Base-by-base conservation (phyloP, 345 rosid species). In the Excoecaria cochinchinensis region DNA sequence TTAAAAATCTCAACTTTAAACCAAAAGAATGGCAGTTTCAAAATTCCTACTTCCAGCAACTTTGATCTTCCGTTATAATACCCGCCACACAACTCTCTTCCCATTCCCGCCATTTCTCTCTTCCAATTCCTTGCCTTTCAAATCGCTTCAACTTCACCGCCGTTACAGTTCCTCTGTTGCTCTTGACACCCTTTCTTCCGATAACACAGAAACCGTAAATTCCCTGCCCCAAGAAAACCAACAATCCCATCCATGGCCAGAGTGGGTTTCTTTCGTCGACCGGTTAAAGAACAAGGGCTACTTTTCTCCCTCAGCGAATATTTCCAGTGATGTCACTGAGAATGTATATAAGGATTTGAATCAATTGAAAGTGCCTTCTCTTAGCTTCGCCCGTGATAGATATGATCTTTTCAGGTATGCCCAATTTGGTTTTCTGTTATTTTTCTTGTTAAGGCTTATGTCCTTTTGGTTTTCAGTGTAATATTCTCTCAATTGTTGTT, bases 341-440 rank as follows among this genome's bases (percentile, higher is more conserved):
- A 58, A 19, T 50, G 38, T 83, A 39, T 94, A 91, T 61, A 85
- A 71, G 72, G 92, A 92, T 51, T 75, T 91, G 84, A 84, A 80
- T 76, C 76, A 85, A 36, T 71, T 92, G 15, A 95, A 90, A 77
- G 91, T 88, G 40, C 90, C 97, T 61, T 95, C 94, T 78, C 90
- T 90, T 65, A 86, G 91, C 82, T 95, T 95, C 62, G 97, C 97
- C 65, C 97, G 98, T 14, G 98, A 94, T 73, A 79, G 97, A 48
- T 92, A 84, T 84, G 97, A 95, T 76, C 56, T 91, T 55, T 88
- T 95, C 79, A 88, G 83, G 98, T 95, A 77, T 13, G 58, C 38
- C 19, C 4, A 10, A 7, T 65, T 65, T 48, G 21, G 5, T 25
- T 67, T 67, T n/a, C 9, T 17, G 0, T 24, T 46, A n/a, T 11